Percentiles rank a stretch among this genome's conserved stretches.
Evolutionary conservation across 305 asterid species (phyloP).

Genomic region (Fraxinus xanthoxyloides): DNA sequence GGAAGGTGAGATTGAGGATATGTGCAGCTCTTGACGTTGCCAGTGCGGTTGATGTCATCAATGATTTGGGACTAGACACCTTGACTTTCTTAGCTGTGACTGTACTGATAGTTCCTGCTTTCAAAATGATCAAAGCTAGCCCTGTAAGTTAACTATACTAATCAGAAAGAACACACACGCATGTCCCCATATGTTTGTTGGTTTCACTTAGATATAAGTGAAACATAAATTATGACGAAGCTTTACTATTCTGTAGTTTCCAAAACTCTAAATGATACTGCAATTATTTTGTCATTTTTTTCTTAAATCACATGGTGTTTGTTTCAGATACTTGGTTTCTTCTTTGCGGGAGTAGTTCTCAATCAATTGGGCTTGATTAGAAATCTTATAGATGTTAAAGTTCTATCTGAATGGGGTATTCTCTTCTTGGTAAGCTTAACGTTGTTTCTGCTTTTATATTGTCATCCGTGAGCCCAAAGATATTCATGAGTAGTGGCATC

Average conservation of each 20-base stretch:
- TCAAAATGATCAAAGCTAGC: conserved; percentile 83
- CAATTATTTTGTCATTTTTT: not conserved
- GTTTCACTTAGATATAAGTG: conserved; percentile 13
- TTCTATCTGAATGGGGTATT: conserved; percentile 99
- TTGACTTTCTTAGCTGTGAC: conserved; percentile 89
- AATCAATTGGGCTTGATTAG: conserved; percentile 88
- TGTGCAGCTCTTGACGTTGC: conserved; percentile 71
- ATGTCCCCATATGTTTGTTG: not conserved
- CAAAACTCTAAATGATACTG: conserved; percentile 9
- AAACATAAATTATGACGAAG: conserved; percentile 6
- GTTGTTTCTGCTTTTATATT: not conserved
- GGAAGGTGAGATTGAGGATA: conserved; percentile 40
- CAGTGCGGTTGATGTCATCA: conserved; percentile 85
- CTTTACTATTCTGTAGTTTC: conserved; percentile 13
- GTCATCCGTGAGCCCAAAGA: not conserved
- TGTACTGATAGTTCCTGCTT: conserved; percentile 90
- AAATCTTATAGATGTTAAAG: conserved; percentile 86
- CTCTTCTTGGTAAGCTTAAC: conserved; percentile 78
- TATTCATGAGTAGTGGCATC: not conserved
- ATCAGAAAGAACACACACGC: not conserved
- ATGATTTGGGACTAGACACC: conserved; percentile 91
- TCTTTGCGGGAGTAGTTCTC: conserved; percentile 96
- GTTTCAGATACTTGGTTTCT: conserved; percentile 96
- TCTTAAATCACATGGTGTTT: not conserved
- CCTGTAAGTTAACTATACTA: conserved; percentile 63